A percentile compares a stretch with the other conserved stretches of the same genome.
Conservation (phyloP, 192 early-diverging fungal species). For the Coemansia asiatica region DNA sequence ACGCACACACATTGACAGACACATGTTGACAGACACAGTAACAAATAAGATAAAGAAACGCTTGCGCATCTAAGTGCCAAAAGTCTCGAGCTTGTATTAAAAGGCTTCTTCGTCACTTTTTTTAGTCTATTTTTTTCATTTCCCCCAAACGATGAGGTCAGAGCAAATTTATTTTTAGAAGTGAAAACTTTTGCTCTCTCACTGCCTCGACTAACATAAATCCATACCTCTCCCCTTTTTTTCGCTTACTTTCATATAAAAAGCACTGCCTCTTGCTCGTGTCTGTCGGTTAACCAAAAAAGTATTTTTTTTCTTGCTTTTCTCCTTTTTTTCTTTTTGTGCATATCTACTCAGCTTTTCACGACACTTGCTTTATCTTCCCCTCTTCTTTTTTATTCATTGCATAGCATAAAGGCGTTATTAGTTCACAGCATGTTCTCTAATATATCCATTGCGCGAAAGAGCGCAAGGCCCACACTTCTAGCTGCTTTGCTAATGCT, state of each 20-base stretch:
- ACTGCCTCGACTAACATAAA: neutral
- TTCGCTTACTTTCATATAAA: neutral
- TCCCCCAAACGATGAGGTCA: neutral
- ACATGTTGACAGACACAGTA: too few relatives aligned
- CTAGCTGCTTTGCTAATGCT: constrained; percentile 24
- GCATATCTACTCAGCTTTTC: neutral
- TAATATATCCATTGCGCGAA: neutral
- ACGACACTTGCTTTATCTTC: neutral
- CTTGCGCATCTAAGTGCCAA: too few relatives aligned
- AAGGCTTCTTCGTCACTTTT: neutral
- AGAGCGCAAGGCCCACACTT: neutral
- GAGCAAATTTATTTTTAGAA: constrained; percentile 4
- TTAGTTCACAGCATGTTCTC: neutral
- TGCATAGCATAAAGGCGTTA: neutral
- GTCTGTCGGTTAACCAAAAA: neutral
- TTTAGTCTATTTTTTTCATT: neutral
- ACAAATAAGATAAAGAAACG: too few relatives aligned
- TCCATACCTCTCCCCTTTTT: neutral
- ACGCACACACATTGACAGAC: too few relatives aligned
- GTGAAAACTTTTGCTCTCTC: neutral
- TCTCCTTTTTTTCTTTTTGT: neutral
- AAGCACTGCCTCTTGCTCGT: neutral
- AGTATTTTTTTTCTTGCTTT: neutral
- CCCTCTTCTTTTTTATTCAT: neutral
- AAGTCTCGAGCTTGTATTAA: neutral